Evolutionary conservation across 129 eudicot species (phyloP).

Genomic region (Chrysanthemum makinoi): DNA sequence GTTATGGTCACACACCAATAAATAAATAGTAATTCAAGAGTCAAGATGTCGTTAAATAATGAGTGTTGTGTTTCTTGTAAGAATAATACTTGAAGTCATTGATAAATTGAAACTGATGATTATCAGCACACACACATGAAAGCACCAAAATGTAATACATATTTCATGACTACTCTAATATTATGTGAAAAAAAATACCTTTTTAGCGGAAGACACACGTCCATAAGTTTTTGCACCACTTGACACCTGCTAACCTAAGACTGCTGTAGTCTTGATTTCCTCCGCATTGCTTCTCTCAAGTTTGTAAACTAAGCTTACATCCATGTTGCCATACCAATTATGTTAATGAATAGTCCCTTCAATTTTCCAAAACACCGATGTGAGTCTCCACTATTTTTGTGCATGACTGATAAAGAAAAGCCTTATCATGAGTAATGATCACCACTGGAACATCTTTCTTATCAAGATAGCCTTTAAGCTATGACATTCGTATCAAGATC

Average conservation of each 20-base stretch:
- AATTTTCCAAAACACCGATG: conserved; percentile 94
- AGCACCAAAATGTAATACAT: conserved; percentile 48
- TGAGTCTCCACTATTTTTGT: conserved; percentile 96
- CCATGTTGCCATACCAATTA: conserved; percentile 72
- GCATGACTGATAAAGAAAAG: conserved; percentile 96
- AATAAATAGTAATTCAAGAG: too few species aligned
- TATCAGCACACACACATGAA: too few species aligned
- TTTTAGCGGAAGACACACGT: conserved; percentile 83
- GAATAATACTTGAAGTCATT: too few species aligned
- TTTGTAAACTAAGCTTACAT: conserved; percentile 80
- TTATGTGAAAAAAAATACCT: conserved; percentile 48
- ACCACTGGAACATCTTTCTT: conserved; percentile 96
- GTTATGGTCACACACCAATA: too few species aligned
- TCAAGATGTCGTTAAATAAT: too few species aligned
- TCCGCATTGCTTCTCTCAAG: conserved; percentile 99
- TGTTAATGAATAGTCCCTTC: conserved; percentile 77
- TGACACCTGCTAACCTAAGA: conserved; percentile 56
- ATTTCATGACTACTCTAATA: conserved; percentile 47
- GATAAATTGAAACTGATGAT: too few species aligned
- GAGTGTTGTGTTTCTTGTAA: too few species aligned
- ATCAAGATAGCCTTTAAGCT: conserved; percentile 88
- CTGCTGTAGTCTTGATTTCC: conserved; percentile 87
- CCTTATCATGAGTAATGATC: conserved; percentile 95
- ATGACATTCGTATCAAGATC: conserved; percentile 90
- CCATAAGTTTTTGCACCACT: conserved; percentile 87